Percentiles rank a stretch among this genome's conserved stretches.
phyloP scores from a whole-genome alignment of 225 moss, liverwort and hornwort species.

The Polytrichum formosum region DNA sequence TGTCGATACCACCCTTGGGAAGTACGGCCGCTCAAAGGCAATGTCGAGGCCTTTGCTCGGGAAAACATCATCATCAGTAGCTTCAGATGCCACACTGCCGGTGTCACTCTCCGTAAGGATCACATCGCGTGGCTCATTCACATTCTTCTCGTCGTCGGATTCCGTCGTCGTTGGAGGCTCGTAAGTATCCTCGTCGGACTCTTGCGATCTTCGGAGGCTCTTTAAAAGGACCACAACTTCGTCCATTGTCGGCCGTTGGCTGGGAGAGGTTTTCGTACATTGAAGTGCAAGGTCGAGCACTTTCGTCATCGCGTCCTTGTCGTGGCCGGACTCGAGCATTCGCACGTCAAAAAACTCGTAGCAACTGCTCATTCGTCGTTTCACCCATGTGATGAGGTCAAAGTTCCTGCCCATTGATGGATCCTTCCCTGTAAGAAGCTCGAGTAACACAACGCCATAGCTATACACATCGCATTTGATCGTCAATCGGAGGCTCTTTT shows the following conservation, averaged over 20 bases:
- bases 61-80: background rate
- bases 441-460: slow-evolving; percentile 9
- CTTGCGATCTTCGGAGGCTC: background rate
- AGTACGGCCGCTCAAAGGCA: background rate
- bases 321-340: background rate
- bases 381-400: slow-evolving; percentile 15
- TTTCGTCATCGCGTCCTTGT: slow-evolving; percentile 5
- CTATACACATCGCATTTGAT: slow-evolving; percentile 14
- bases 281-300: slow-evolving; percentile 8
- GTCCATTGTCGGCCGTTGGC: slow-evolving; percentile 10
- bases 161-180: background rate
- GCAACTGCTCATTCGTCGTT: slow-evolving; percentile 8
- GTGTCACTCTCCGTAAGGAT: slow-evolving; percentile 7
- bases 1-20: slow-evolving; percentile 10
- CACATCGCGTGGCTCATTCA: slow-evolving; percentile 1
- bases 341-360: slow-evolving; percentile 13
- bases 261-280: slow-evolving; percentile 8
- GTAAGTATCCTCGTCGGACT: background rate
- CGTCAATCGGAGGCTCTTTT: slow-evolving; percentile 9
- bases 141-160: background rate
- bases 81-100: background rate
- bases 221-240: slow-evolving; percentile 5
- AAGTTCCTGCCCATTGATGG: slow-evolving; percentile 8
- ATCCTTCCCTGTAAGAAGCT: slow-evolving; percentile 15
- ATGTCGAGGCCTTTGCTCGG: background rate